Conservation (phyloP, 2,329 filamentous ascomycete genomes). For the Juglanconis oblonga region DNA sequence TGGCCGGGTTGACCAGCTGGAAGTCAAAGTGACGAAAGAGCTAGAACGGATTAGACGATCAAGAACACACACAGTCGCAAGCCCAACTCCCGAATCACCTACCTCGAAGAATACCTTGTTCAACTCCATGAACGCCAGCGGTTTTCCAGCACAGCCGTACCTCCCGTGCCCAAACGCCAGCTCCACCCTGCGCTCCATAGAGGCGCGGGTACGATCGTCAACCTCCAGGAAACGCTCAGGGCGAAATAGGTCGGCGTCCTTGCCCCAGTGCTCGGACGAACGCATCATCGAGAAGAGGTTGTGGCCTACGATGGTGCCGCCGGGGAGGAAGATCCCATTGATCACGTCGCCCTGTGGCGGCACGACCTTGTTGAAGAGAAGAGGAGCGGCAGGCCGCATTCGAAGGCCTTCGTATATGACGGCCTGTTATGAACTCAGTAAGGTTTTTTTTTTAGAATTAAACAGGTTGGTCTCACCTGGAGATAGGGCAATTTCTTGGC, state of each 20-base stretch:
- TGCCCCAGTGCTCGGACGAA: constrained; percentile 31
- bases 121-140: constrained; percentile 41
- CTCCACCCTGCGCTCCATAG: constrained; percentile 32
- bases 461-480: background rate
- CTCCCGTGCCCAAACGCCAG: constrained; percentile 38
- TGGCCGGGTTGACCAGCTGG: constrained; percentile 9
- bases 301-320: constrained; percentile 24
- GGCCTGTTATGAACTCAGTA: background rate
- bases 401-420: constrained; percentile 11
- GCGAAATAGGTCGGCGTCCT: constrained; percentile 55
- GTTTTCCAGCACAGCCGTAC: constrained; percentile 39
- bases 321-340: constrained; percentile 29
- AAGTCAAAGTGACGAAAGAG: constrained; percentile 16
- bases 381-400: background rate
- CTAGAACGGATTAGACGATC: background rate
- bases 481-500: constrained; percentile 2
- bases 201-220: constrained; percentile 31
- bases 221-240: constrained; percentile 57
- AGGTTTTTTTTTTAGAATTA: background rate
- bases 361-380: constrained; percentile 21
- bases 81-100: background rate
- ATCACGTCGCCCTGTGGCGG: constrained; percentile 28
- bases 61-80: background rate
- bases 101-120: constrained; percentile 41
- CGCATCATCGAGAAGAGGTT: constrained; percentile 19